Conservation (phyloP, 139 green algal genomes). For the Dunaliella sp. region DNA sequence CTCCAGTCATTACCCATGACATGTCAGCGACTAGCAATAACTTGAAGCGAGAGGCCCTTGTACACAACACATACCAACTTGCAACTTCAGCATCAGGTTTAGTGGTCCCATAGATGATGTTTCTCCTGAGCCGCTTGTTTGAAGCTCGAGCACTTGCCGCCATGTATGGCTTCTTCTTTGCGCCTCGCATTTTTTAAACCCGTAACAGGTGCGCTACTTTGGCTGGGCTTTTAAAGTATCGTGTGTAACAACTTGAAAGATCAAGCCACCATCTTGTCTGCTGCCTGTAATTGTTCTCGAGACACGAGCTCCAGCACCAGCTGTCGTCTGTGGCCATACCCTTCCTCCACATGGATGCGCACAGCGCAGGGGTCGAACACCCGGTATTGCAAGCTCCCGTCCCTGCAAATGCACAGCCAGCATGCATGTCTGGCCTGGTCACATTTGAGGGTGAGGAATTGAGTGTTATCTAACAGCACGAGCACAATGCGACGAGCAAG, state of each 20-base stretch:
- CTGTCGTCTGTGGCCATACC: slow-evolving; percentile 43
- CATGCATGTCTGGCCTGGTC: background rate
- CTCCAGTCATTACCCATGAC: background rate
- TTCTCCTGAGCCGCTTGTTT: too few species aligned
- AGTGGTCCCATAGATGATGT: too few species aligned
- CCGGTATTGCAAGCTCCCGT: slow-evolving; percentile 45
- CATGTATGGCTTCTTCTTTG: background rate
- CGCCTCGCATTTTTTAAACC: background rate
- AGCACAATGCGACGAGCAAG: background rate
- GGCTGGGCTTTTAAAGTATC: too few species aligned
- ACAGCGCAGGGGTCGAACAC: slow-evolving; percentile 81
- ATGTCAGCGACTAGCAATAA: background rate
- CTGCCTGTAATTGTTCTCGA: slow-evolving; percentile 39
- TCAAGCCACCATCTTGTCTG: slow-evolving; percentile 37
- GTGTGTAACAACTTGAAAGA: background rate
- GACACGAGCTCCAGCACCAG: slow-evolving; percentile 65
- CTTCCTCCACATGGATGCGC: slow-evolving; percentile 68
- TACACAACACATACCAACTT: background rate
- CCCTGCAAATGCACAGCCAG: slow-evolving; percentile 16
- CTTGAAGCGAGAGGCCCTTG: background rate
- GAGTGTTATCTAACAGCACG: background rate
- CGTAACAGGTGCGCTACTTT: background rate
- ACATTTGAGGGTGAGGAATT: background rate
- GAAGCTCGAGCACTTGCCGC: background rate
- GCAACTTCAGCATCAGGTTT: background rate